Base-by-base conservation (phyloP, 2,329 filamentous ascomycete species). In the Elsinoe australis region DNA sequence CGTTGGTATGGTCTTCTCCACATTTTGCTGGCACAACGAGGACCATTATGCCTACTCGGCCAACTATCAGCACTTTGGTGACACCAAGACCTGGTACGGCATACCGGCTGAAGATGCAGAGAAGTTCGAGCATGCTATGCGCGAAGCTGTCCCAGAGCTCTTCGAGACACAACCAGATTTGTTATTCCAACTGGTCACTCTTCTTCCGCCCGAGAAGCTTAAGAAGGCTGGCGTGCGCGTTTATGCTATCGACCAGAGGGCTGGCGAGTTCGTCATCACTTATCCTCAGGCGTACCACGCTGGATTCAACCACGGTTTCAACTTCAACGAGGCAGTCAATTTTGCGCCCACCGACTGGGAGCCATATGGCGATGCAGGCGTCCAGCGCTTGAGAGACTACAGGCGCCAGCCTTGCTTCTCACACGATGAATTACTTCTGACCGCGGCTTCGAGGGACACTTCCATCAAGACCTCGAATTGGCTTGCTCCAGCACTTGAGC, bases 1-100 rank as follows among this genome's bases (percentile, higher is more conserved):
- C 61, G 92, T 98, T 3, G 92, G 92, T 53, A 98, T 98, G 92
- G 94, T 94, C 31, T 98, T 98, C 64, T 98, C 92, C 0, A 96
- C 92, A 0, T 98, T 98, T 61, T 98, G 92, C 66, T 98, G 92
- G 92, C 92, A 98, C 64, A 95, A 95, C 54, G 92, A 98, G 61
- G 92, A 98, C 60, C 92, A 98, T 61, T 95, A 95, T 62, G 84
- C 92, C 1, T 98, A 96, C 63, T 98, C 92, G 0, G 85, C 92
- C 46, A 98, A 98, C 57, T 98, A 96, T 59, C 92, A 98, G 64
- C 92, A 98, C 59, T 94, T 98, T 59, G 92, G 92, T 7, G 88
- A 89, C 1, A 98, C 92, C 1, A 98, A 98, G 70, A 98, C 92
- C 0, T 98, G 92, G 92, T 98, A 98, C 59, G 92, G 92, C 3